phyloP scores from a whole-genome alignment of 2,329 filamentous ascomycete species.

The Periglandula ipomoeae region DNA sequence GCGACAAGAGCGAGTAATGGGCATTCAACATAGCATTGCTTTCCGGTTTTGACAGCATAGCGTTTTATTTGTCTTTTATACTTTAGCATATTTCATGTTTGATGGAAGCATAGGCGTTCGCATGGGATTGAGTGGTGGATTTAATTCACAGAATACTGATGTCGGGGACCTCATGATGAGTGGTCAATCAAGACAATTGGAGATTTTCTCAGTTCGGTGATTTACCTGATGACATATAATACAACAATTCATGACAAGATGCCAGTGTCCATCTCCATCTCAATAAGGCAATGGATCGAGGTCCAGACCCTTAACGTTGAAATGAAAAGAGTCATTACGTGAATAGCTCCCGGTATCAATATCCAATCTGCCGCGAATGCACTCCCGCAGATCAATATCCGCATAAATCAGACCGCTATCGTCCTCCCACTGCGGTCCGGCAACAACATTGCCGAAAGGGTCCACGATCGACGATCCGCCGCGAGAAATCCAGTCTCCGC shows the following conservation, averaged over 20 bases:
- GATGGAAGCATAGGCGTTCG: too few species aligned
- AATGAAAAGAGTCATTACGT: conserved; percentile 55
- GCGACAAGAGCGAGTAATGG: conserved; percentile 16
- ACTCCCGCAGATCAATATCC: conserved; percentile 83
- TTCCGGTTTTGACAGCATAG: conserved; percentile 2
- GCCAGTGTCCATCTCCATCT: neutral
- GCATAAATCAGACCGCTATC: conserved; percentile 55
- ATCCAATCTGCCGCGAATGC: conserved; percentile 70
- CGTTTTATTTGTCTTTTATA: neutral
- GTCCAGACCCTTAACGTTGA: conserved; percentile 50
- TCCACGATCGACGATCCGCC: conserved; percentile 79
- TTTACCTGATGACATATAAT: neutral
- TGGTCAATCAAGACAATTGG: too few species aligned
- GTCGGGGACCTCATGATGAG: too few species aligned
- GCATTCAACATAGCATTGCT: conserved; percentile 6
- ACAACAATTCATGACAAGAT: neutral
- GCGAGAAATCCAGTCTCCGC: conserved; percentile 47
- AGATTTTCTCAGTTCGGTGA: neutral
- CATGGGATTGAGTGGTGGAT: neutral
- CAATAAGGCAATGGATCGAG: conserved; percentile 47
- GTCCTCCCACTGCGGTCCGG: conserved; percentile 79
- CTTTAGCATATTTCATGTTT: too few species aligned
- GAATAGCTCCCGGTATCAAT: conserved; percentile 84
- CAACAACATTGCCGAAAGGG: conserved; percentile 70
- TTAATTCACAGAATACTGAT: neutral